A percentile compares a stretch with the other conserved stretches of the same genome.
phyloP scores from a whole-genome alignment of 2,329 filamentous ascomycete genomes.

The Lachnellula arida region DNA sequence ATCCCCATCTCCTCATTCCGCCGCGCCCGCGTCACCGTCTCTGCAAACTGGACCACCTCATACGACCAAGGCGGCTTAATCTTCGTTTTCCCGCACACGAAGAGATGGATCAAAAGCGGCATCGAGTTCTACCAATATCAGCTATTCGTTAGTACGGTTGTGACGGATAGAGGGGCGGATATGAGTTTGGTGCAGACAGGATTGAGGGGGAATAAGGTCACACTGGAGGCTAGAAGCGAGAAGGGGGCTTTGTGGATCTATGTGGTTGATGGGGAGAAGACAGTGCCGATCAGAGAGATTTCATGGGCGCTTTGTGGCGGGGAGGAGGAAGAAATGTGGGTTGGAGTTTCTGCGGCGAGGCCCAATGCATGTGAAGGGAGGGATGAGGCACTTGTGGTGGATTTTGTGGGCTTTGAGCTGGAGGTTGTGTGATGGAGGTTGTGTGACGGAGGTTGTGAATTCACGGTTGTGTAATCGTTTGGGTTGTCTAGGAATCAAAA shows the following conservation, averaged over 20 bases:
- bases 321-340: conserved; percentile 48
- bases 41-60: conserved; percentile 51
- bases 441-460: no score
- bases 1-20: conserved; percentile 52
- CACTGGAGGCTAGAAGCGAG: neutral
- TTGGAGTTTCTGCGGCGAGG: conserved; percentile 63
- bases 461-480: no score
- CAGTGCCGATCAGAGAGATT: conserved; percentile 64
- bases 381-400: conserved; percentile 51
- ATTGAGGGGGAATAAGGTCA: conserved; percentile 18
- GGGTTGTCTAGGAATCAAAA: no score
- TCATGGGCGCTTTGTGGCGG: conserved; percentile 58
- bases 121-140: conserved; percentile 64
- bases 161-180: conserved; percentile 68
- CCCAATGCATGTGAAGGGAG: conserved; percentile 43
- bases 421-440: conserved; percentile 24
- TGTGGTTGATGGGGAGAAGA: conserved; percentile 45
- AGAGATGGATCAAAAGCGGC: conserved; percentile 75
- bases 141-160: conserved; percentile 65
- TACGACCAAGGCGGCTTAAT: conserved; percentile 67
- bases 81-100: conserved; percentile 35
- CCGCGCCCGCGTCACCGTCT: conserved; percentile 58
- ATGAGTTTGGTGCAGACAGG: conserved; percentile 55
- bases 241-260: conserved; percentile 60
- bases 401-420: conserved; percentile 55